Evolutionary conservation across 148 eudicot genomes (phyloP).

Genomic region (Linanthus parryae): DNA sequence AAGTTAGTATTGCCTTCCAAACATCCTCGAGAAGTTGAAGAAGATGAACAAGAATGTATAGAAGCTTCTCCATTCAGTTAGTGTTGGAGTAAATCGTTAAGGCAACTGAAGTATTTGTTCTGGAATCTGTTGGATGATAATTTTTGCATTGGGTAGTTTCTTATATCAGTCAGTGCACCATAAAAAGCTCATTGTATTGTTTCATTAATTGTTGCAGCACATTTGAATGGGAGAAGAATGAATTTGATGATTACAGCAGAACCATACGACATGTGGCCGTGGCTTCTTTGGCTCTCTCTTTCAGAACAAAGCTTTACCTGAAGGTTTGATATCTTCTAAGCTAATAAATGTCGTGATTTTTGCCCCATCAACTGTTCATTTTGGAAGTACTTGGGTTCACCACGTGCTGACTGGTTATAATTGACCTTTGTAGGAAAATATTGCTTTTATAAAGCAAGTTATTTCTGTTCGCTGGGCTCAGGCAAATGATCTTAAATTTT

Average conservation of each 20-base stretch:
- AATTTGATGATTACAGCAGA: constrained; percentile 37
- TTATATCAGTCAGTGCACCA: too few relatives aligned
- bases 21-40: too few relatives aligned
- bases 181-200: background rate
- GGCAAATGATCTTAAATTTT: constrained; percentile 45
- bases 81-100: too few relatives aligned
- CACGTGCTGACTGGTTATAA: constrained; percentile 16
- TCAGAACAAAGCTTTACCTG: constrained; percentile 32
- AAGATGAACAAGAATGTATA: too few relatives aligned
- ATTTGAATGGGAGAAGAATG: constrained; percentile 27
- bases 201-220: constrained; percentile 17
- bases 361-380: background rate
- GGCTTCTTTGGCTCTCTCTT: constrained; percentile 63
- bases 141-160: too few relatives aligned
- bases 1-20: too few relatives aligned
- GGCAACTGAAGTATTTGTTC: too few relatives aligned
- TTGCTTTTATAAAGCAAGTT: constrained; percentile 35
- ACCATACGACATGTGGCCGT: constrained; percentile 37
- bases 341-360: too few relatives aligned
- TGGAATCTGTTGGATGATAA: too few relatives aligned
- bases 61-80: too few relatives aligned
- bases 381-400: background rate
- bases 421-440: constrained; percentile 47
- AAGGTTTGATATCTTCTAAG: too few relatives aligned
- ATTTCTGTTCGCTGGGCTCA: constrained; percentile 52